Percentiles rank a stretch among this genome's conserved stretches.
Conservation (phyloP, 768 basidiomycete species). For the Panellus pusillus region DNA sequence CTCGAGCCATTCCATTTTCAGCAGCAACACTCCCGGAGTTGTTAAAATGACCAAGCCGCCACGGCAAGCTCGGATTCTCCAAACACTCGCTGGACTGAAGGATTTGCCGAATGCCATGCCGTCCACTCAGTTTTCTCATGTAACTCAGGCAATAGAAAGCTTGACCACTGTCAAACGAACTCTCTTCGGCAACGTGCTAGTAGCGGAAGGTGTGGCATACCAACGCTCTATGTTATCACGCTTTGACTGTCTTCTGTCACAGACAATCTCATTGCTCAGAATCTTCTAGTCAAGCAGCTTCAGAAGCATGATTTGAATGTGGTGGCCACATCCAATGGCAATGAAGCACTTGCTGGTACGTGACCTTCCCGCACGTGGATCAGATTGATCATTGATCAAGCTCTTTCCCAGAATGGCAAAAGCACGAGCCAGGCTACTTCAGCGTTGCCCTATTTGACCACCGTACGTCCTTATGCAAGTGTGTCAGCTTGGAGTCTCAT, state of each 20-base stretch:
- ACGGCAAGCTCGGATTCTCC: constrained; percentile 56
- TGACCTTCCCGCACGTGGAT: neutral
- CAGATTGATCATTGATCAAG: constrained; percentile 5
- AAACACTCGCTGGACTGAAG: constrained; percentile 60
- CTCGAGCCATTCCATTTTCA: constrained; percentile 52
- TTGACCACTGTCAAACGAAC: constrained; percentile 49
- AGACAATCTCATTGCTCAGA: constrained; percentile 75
- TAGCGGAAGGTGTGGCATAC: constrained; percentile 60
- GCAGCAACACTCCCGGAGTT: constrained; percentile 52
- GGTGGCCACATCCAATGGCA: constrained; percentile 62
- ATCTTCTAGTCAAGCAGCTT: constrained; percentile 66
- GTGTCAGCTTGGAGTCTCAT: neutral
- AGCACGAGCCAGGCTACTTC: constrained; percentile 67
- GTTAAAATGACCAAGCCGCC: constrained; percentile 74
- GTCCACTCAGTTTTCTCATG: constrained; percentile 34
- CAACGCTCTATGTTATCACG: neutral
- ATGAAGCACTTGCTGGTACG: constrained; percentile 62
- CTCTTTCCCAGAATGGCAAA: constrained; percentile 57
- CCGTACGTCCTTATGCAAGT: constrained; percentile 42
- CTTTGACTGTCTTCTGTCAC: neutral
- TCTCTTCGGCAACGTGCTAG: constrained; percentile 64
- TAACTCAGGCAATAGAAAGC: constrained; percentile 47
- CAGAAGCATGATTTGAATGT: constrained; percentile 62
- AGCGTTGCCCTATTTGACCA: constrained; percentile 74
- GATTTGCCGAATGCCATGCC: constrained; percentile 49